Evolutionary conservation across 192 early-diverging fungal genomes (phyloP), one percentile per base, ranked within the genome.

Genomic region (Linderina pennispora): DNA sequence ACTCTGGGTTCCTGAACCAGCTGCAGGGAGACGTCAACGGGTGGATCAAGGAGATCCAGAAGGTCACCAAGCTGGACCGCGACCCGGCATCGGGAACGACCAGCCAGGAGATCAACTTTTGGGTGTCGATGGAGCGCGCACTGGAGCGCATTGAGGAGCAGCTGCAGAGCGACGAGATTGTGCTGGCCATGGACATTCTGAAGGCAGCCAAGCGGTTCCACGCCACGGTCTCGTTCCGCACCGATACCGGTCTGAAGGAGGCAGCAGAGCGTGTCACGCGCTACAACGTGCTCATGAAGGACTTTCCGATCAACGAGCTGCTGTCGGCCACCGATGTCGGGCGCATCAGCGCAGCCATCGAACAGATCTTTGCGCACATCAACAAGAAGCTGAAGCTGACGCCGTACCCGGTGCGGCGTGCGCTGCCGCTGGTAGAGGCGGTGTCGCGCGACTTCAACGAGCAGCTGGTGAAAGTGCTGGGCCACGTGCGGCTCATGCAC

Each of bases 21-120:
- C 77, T 99, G 34, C 96, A 98, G 64, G 74, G 77, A 42, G 91
- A 94, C 50, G 96, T 99, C 25, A 98, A 98, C 52, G 85, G 84
- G 5, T 99, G 97, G 97, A 91, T 98, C 65, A 94, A 93, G 57
- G 97, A 98, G 63, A 98, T 99, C 59, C 94, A 98, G 55, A 97
- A 97, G 55, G 95, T 99, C 14, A 97, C 95, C 32, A 90, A 92
- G 55, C 80, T 99, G 39, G 77, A 81, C 34, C 83, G 97, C 40
- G 97, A 99, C 48, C 91, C 94, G 11, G 66, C 82, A 1, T 87
- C 86, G 16, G 94, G 93, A 8, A 88, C 90, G 4, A 92, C 96
- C 18, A 87, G 86, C 38, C 93, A 97, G 71, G 97, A 99, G 68
- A 94, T 99, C 69, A 95, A 94, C 70, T 99, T 98, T 65, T 99